Evolutionary conservation across 208 protist species (phyloP), one percentile per base, ranked within the genome.

Genomic region (Angomonas deanei): DNA sequence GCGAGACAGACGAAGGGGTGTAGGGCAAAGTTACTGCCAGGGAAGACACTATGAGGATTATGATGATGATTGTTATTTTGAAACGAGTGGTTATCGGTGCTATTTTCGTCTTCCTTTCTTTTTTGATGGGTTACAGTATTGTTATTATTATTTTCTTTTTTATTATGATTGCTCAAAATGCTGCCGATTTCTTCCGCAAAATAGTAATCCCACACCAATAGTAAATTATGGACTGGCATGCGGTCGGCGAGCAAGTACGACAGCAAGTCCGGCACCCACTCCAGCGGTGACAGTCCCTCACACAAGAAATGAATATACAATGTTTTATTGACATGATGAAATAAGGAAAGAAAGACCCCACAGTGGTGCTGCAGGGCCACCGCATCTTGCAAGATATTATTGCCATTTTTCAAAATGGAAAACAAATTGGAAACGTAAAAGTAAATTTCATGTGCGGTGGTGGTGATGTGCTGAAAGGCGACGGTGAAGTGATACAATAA

Each of bases 1-100:
- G 89, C 85, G 28, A 95, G 68, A 49, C 81, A 89, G 10, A 92
- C 82, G 55, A 85, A 95, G 2, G 78, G 72, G 58, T 95, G 89
- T 39, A 92, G 78, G 3, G 71, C 78, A 59, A 91, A 64, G 59
- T 17, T 49, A 36, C 3, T 52, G 59, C n/a, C 10, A 15, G 5
- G 19, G 36, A 17, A 6, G 19, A 6, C n/a, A 38, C 49, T 55
- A 15, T 38, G 26, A 55, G 15, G 28, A 13, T 55, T 15, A 55
- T 15, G 23, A 26, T 55, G 28, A 13, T 19, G 10, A 15, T 6
- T 17, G 28, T 8, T 55, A 15, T 8, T 26, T 8, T 55, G 28
- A 55, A 13, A 15, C 10, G 23, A 55, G 15, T 38, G 26, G 49
- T 55, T 38, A 19, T 17, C 28, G 28, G 23, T 15, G 28, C 17